Conservation (phyloP, 2,329 filamentous ascomycete genomes). For the Colletotrichum sp. region DNA sequence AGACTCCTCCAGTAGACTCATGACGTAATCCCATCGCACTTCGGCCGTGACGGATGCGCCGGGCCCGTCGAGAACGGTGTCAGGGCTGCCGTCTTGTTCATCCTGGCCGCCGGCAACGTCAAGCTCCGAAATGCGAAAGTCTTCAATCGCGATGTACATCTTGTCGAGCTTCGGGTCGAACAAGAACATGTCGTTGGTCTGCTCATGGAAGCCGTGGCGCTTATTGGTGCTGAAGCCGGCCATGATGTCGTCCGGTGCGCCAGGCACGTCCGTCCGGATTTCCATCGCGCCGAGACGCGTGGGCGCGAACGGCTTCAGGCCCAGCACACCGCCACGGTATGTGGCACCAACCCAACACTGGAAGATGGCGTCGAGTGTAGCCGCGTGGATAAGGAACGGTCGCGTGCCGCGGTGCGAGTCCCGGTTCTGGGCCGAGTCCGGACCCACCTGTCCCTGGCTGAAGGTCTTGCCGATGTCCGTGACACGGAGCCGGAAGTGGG, state of each 20-base stretch:
- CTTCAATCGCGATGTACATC: not conserved
- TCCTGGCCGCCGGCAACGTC: not conserved
- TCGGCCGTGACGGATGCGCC: not conserved
- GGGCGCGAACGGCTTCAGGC: not conserved
- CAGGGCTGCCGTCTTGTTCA: not conserved
- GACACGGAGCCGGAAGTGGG: not conserved
- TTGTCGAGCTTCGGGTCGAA: not conserved
- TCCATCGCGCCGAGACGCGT: not conserved
- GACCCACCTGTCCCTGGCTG: not conserved
- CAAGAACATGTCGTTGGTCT: not conserved
- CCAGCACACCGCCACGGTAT: not conserved
- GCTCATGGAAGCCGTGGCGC: not conserved
- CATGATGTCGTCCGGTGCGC: not conserved
- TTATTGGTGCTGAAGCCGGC: not conserved
- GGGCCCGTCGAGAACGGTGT: not conserved
- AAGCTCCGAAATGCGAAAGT: not conserved
- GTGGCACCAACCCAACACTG: conserved; percentile 3
- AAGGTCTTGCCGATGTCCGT: not conserved
- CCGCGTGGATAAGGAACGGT: not conserved
- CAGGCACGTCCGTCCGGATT: not conserved
- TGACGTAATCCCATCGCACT: not conserved
- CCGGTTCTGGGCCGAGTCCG: not conserved
- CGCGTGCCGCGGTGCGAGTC: not conserved
- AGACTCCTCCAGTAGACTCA: not conserved
- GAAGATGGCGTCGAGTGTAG: not conserved